Evolutionary conservation across 75 land plant species (phyloP).

Genomic region (Gnetum montanum): DNA sequence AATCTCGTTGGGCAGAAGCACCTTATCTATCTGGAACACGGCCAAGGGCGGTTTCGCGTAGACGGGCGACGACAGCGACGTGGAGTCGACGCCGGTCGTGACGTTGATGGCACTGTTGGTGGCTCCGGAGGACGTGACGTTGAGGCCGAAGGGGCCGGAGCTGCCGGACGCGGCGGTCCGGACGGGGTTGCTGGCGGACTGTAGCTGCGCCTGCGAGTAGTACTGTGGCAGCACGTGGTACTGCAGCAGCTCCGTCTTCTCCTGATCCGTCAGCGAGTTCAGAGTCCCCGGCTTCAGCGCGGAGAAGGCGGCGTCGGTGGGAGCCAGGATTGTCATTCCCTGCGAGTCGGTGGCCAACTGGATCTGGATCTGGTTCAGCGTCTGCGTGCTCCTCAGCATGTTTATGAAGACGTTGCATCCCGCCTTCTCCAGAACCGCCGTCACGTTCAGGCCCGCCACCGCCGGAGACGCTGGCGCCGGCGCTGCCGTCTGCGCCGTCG

Average conservation of each 20-base stretch:
- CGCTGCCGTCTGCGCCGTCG: too few relatives aligned
- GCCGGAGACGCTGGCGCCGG: too few relatives aligned
- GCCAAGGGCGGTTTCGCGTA: constrained; percentile 46
- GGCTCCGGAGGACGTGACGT: constrained; percentile 41
- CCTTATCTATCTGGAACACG: constrained; percentile 53
- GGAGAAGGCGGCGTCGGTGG: constrained; percentile 62
- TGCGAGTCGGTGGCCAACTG: constrained; percentile 43
- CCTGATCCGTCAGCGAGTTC: constrained; percentile 40
- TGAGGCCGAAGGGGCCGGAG: constrained; percentile 31
- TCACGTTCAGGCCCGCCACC: too few relatives aligned
- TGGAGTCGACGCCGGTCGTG: constrained; percentile 45
- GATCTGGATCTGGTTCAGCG: constrained; percentile 32
- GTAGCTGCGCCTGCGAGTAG: constrained; percentile 33
- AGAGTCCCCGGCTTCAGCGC: constrained; percentile 45
- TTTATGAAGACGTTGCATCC: constrained; percentile 25
- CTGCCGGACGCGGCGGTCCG: constrained; percentile 37
- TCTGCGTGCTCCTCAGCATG: constrained; percentile 30
- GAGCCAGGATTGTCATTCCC: constrained; percentile 65
- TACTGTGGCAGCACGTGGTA: constrained; percentile 48
- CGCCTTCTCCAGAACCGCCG: constrained; percentile 31
- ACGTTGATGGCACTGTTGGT: too few relatives aligned
- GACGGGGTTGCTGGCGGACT: constrained; percentile 54
- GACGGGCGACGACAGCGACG: constrained; percentile 25
- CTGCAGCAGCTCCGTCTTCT: constrained; percentile 46
- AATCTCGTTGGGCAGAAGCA: constrained; percentile 43